Base-by-base conservation (phyloP, 2,329 filamentous ascomycete genomes). In the Rhynchosporium graminicola region DNA sequence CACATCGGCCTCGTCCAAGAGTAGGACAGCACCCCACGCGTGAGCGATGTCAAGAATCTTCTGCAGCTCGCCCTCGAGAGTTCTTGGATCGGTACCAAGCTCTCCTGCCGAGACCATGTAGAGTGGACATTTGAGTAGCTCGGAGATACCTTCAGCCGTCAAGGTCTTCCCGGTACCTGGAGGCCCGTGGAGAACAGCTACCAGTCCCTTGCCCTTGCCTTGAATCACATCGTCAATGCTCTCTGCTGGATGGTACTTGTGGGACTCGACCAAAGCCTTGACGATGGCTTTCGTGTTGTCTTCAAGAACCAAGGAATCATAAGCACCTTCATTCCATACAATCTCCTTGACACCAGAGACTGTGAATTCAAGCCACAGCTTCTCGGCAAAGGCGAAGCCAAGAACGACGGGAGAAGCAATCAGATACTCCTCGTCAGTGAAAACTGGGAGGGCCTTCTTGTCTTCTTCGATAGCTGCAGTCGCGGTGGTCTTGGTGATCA, bases 121-220 rank as follows among this genome's bases (percentile, higher is more conserved):
- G 0, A 96, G 78, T 0, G 92, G 92, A 59, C 89, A 90, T 71
- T 88, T 87, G 59, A 96, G 85, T 12, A 93, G 82, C 73, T 96
- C 92, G 9, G 90, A 90, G 65, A 96, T 94, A 10, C 89, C 89
- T 74, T 96, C 91, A 0, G 91, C 92, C 0, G 92, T 96, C 5
- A 96, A 81, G 0, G 92, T 96, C 77, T 96, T 96, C 57, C 92
- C 92, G 0, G 92, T 94, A 20, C 92, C 92, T 0, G 92, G 92
- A 4, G 91, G 90, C 3, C 92, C 91, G 69, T 96, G 91, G 0
- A 97, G 83, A 1, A 96, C 89, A 45, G 82, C 81, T 43, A 96
- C 91, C 15, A 96, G 85, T 0, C 92, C 92, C 71, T 91, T 92
- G 63, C 92, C 92, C 74, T 96, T 96, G 71, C 91, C 92, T 72